A percentile compares a stretch with the other conserved stretches of the same genome.
Conservation (phyloP, 495 filamentous ascomycete genomes). For the Lophiostoma macrostomum region DNA sequence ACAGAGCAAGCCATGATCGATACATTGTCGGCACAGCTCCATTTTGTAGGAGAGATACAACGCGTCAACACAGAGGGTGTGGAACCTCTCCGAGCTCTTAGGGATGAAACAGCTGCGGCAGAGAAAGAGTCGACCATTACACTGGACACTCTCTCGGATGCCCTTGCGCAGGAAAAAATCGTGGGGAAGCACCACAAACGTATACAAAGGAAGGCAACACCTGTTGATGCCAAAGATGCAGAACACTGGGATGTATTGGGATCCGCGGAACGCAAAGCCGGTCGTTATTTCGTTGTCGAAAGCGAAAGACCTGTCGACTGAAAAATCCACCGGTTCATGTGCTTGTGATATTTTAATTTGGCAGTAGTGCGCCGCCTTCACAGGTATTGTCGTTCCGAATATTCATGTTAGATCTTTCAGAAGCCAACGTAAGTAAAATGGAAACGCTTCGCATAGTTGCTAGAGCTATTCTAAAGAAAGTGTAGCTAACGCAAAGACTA, state of each 20-base stretch:
- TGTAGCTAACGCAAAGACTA: no score
- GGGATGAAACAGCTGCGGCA: slow-evolving; percentile 69
- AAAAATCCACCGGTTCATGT: background rate
- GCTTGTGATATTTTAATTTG: background rate
- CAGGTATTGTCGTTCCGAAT: background rate
- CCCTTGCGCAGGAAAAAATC: slow-evolving; percentile 52
- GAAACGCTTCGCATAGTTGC: no score
- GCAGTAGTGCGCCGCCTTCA: background rate
- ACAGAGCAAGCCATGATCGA: slow-evolving; percentile 64
- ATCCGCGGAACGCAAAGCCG: slow-evolving; percentile 61
- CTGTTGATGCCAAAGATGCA: slow-evolving; percentile 34
- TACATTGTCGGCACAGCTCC: slow-evolving; percentile 77
- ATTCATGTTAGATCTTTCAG: no score
- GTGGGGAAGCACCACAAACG: slow-evolving; percentile 51
- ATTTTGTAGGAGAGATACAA: slow-evolving; percentile 83
- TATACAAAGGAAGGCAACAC: slow-evolving; percentile 38
- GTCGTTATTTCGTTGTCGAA: slow-evolving; percentile 77
- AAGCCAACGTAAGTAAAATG: no score
- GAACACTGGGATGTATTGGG: slow-evolving; percentile 69
- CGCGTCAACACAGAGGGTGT: slow-evolving; percentile 70
- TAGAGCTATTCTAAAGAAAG: no score
- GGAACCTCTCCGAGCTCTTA: slow-evolving; percentile 68
- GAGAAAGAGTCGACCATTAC: slow-evolving; percentile 54
- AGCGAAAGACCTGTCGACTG: slow-evolving; percentile 44
- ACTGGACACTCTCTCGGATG: slow-evolving; percentile 50